Evolutionary conservation across 768 basidiomycete species (phyloP), one percentile per base, ranked within the genome.

Genomic region (Dacryopinax spathularia): DNA sequence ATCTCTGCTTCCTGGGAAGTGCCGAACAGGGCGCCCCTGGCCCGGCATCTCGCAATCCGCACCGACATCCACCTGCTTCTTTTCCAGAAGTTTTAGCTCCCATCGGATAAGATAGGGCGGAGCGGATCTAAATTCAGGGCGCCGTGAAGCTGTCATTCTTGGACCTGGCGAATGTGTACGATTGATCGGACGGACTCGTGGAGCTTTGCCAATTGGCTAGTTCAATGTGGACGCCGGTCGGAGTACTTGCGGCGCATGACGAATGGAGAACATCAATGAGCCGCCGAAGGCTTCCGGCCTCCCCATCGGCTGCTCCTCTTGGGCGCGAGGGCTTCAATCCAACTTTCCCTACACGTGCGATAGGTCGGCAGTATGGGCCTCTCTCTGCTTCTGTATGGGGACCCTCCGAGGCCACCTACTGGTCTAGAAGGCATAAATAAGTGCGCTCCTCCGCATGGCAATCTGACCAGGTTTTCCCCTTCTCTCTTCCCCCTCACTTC

Each of bases 51-150:
- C 9, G 25, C 48, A 31, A 56, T 56, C 48, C 5, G 22, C 48
- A 56, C 15, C 25, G 6, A 27, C n/a, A 3, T 6, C 48, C 5
- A 27, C 48, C 5, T 56, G 48, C 48, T 56, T 56, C 48, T 3
- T 22, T 9, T 27, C 20, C 15, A 13, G 48, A 56, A 56, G 29
- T 56, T 56, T 56, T 56, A 56, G 48, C 48, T 56, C 48, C 48
- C 48, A 56, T 56, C 48, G 48, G 48, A 56, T 56, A 56, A 56
- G 48, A 56, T 56, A 20, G 48, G 31, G 48, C 48, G 25, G 31
- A 56, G 18, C 48, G 48, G 48, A 56, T 56, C 48, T 56, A 56
- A 56, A 27, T 20, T 31, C 29, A 56, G 48, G 48, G 48, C 48
- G 22, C 48, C 48, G 29, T 56, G 9, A 3, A 15, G 29, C 48